These are phyloP conservation scores for Peronosclerospora sorghi DNA, from an alignment of 352 stramenopile genomes.

Conservation along the genomic window DNA sequence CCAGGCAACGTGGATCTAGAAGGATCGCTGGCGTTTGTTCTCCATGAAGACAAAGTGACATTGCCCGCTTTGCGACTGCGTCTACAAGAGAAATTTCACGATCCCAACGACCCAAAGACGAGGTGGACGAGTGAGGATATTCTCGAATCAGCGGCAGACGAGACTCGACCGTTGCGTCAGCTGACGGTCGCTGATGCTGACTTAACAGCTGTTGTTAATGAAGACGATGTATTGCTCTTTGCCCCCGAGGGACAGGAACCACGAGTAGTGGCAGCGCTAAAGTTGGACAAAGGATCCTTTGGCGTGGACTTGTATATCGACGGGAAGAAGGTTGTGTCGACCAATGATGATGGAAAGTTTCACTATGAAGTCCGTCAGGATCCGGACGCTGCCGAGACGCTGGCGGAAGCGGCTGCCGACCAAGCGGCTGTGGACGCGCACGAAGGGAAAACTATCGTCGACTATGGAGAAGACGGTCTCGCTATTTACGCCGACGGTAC, in stretches of 20 bases:
- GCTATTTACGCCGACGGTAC: conserved; percentile 95
- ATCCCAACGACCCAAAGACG: conserved; percentile 39
- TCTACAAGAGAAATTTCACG: conserved; percentile 38
- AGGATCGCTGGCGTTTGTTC: conserved; percentile 43
- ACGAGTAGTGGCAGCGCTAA: conserved; percentile 39
- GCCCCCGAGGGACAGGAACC: conserved; percentile 7
- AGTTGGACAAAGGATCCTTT: conserved; percentile 29
- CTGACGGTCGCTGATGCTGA: conserved; percentile 26
- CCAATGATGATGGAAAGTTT: conserved; percentile 56
- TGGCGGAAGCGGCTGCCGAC: conserved; percentile 13
- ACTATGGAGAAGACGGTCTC: conserved; percentile 96
- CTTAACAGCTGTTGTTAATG: conserved; percentile 14
- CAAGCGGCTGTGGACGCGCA: conserved; percentile 54
- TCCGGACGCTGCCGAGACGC: conserved; percentile 22
- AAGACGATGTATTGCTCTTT: conserved; percentile 28
- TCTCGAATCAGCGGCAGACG: conserved; percentile 22
- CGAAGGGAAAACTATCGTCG: conserved; percentile 88
- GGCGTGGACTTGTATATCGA: conserved; percentile 59
- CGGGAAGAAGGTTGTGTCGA: conserved; percentile 48
- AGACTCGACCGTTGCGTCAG: conserved; percentile 24
- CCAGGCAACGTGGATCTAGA: conserved; percentile 18
- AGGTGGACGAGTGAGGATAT: conserved; percentile 48
- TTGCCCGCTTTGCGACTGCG: conserved; percentile 52
- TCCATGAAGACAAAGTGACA: conserved; percentile 17
- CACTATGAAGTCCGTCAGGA: conserved; percentile 75